Evolutionary conservation across 495 filamentous ascomycete genomes (phyloP), one percentile per base, ranked within the genome.

Genomic region (Penicillium soppii): DNA sequence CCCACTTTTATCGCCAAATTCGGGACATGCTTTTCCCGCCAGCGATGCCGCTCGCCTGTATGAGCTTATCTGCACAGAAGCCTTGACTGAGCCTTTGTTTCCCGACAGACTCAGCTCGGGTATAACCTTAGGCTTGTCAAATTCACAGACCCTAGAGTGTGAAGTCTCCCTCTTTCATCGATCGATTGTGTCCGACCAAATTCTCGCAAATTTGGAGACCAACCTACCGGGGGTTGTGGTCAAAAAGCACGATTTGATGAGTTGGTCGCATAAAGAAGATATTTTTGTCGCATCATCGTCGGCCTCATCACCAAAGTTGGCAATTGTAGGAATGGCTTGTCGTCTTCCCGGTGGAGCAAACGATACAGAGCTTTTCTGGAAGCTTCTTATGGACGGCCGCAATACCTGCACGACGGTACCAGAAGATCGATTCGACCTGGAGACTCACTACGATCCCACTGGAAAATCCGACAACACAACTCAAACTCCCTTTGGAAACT

Each of bases 291-390:
- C 29, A 3, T 7, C 29, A 5, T 12, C 29, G 4, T n/a, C n/a
- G n/a, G n/a, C n/a, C 29, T 32, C 29, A 32, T 7, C 15, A 19
- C 35, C 64, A 1, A 74, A 73, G 50, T 48, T 76, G n/a, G 74
- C 73, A 0, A 68, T 78, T 43, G 64, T 76, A 7, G 72, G 72
- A 2, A 68, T 74, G 59, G 59, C 74, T 0, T 66, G 70, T 46
- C 52, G 73, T 2, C 36, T 76, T n/a, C 74, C 74, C 4, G 65
- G 60, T 9, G 67, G 58, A 0, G 67, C 66, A 6, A 59, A 47
- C 13, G 47, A 62, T 35, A 51, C 54, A 0, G 69, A 76, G 30
- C 45, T 61, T 9, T 69, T 74, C 47, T 80, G 77, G 77, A 45
- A 72, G 1, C 16, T 73, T 0, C 36, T 80, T 4, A 56, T 72